Conservation (phyloP, 1,284 basidiomycete species). For the Violaceomyces palustris region DNA sequence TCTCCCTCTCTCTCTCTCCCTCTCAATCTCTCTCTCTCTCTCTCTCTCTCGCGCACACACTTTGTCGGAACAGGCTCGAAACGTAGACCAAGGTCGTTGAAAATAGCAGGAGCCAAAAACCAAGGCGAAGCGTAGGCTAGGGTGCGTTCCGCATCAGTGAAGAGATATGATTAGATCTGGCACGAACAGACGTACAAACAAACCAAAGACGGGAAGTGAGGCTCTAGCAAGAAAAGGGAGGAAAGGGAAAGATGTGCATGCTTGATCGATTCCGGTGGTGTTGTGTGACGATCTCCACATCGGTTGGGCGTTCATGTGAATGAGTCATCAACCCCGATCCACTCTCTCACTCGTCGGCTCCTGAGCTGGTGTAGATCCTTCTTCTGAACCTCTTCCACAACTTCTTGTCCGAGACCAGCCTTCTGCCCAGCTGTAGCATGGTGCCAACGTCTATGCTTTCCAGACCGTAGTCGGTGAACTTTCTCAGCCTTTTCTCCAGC, state of each 20-base stretch:
- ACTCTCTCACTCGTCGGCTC: conserved; percentile 7
- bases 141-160: no score
- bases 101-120: no score
- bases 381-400: conserved; percentile 64
- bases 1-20: no score
- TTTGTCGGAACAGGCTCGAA: no score
- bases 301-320: no score
- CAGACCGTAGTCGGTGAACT: conserved; percentile 67
- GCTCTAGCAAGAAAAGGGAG: background rate
- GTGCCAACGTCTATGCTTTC: conserved; percentile 71
- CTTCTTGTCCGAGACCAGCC: conserved; percentile 62
- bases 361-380: conserved; percentile 60
- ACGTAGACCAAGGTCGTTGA: no score
- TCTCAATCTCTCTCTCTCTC: no score
- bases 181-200: no score
- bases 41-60: no score
- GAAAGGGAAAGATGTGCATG: conserved; percentile 3
- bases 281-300: background rate
- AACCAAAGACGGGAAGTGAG: background rate
- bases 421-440: conserved; percentile 68
- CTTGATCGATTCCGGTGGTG: background rate
- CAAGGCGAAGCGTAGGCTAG: no score
- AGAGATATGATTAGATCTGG: no score
- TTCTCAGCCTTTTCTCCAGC: conserved; percentile 52
- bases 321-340: conserved; percentile 2